phyloP scores from a whole-genome alignment of 306 rosid species.

The Sindora glabra region DNA sequence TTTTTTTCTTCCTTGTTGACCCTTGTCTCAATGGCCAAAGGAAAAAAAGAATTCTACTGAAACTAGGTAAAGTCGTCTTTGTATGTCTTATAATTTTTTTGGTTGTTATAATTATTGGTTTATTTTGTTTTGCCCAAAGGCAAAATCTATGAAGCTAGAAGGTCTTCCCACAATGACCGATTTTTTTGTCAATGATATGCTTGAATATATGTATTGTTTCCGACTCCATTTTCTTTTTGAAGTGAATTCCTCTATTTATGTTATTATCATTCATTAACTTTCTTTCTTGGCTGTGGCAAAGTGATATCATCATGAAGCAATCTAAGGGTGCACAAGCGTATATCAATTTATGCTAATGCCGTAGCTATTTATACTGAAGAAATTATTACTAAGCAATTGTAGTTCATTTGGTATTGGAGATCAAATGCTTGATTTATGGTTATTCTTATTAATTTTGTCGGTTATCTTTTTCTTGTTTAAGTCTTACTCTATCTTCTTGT shows the following conservation, averaged over 20 bases:
- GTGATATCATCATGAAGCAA: neutral
- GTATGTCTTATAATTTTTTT: neutral
- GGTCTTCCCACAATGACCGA: neutral
- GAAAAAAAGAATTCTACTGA: no score
- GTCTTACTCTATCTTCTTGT: neutral
- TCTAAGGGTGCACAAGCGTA: neutral
- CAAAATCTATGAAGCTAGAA: neutral
- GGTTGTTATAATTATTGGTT: constrained; percentile 1
- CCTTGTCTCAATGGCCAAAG: neutral
- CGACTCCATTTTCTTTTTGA: neutral
- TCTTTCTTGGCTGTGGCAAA: no score
- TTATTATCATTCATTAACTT: no score
- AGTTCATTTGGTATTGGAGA: neutral
- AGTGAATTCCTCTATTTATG: neutral
- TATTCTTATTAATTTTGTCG: neutral
- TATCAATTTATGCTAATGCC: neutral
- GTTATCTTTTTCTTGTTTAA: neutral
- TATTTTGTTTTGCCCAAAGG: neutral
- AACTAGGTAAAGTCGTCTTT: neutral
- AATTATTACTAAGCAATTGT: no score
- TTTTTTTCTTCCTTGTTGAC: neutral
- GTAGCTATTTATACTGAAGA: no score
- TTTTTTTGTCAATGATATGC: no score
- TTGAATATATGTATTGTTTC: neutral
- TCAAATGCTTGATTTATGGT: neutral